Base-by-base conservation (phyloP, 1,284 basidiomycete species). In the Pholiota adiposa region DNA sequence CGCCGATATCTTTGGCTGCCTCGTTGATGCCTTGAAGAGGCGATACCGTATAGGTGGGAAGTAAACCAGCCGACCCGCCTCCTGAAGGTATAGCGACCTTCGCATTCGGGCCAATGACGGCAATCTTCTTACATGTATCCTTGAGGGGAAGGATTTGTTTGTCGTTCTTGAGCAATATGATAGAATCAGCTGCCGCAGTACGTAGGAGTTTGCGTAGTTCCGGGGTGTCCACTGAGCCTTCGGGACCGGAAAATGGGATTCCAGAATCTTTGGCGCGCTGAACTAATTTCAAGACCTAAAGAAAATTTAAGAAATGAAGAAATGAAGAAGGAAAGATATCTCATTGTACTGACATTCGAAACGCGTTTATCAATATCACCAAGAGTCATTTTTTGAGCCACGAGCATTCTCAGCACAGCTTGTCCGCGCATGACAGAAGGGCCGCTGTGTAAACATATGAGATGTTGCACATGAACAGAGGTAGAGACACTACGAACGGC, bases 71-170 rank as follows among this genome's bases (percentile, higher is more conserved):
- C 25, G 79, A 82, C 5, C 85, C 85, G 31, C 85, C 85, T 23
- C 84, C 85, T 14, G 82, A 82, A 27, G 79, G 76, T 61, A 82
- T 77, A 0, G 78, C 74, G 23, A 74, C 68, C 63, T 84, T 84
- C 21, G 84, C 84, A 67, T 86, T 85, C 18, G 83, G 80, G 0
- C 85, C 86, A 58, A 87, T 83, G 54, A 87, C 79, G 7, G 83
- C 83, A 58, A 86, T 78, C 51, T 75, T 78, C 64, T 77, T 79
- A 58, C 67, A 50, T 1, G 64, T 59, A 0, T 63, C 51, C 4
- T 69, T 60, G 21, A 85, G 72, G 0, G 82, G 83, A 6, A 85
- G 72, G 23, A 83, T 48, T 3, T 69, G 64, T 9, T 70, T 71
- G 2, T 80, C 73, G 65, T 85, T 85, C 69, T 84, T 85, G 33